Conservation (phyloP, 768 basidiomycete genomes). For the Daedaleopsis nitida region DNA sequence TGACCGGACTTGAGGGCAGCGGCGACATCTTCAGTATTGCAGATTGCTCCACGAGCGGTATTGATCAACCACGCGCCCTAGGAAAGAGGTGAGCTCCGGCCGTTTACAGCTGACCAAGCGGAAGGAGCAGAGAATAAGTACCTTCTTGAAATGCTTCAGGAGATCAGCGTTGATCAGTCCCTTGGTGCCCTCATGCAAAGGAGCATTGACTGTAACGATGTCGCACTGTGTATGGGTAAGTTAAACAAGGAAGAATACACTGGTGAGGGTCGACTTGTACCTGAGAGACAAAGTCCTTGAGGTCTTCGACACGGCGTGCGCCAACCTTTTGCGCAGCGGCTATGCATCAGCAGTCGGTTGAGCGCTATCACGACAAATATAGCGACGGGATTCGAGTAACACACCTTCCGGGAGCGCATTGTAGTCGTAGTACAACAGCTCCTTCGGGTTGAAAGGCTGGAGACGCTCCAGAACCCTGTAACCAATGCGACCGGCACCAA, state of each 20-base stretch:
- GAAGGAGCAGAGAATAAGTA: neutral
- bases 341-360: neutral
- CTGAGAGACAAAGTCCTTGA: constrained; percentile 56
- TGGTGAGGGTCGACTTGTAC: neutral
- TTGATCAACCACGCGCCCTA: constrained; percentile 87
- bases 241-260: neutral
- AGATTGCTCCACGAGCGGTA: constrained; percentile 91
- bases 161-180: constrained; percentile 84
- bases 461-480: constrained; percentile 84
- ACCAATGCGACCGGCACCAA: constrained; percentile 83
- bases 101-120: too few relatives aligned
- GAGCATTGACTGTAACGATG: constrained; percentile 82
- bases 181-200: constrained; percentile 81
- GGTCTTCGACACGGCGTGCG: constrained; percentile 75
- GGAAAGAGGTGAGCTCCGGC: neutral
- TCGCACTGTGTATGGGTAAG: constrained; percentile 48
- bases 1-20: constrained; percentile 77
- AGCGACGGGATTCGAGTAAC: neutral
- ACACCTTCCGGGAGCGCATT: constrained; percentile 56
- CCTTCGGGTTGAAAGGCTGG: constrained; percentile 83
- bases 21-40: constrained; percentile 79
- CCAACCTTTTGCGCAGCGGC: constrained; percentile 69
- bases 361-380: neutral
- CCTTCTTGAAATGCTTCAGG: constrained; percentile 83
- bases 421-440: constrained; percentile 90